These are phyloP conservation scores for Leishmania amazonensis DNA, from an alignment of 208 protist species.

Conservation along the genomic window DNA sequence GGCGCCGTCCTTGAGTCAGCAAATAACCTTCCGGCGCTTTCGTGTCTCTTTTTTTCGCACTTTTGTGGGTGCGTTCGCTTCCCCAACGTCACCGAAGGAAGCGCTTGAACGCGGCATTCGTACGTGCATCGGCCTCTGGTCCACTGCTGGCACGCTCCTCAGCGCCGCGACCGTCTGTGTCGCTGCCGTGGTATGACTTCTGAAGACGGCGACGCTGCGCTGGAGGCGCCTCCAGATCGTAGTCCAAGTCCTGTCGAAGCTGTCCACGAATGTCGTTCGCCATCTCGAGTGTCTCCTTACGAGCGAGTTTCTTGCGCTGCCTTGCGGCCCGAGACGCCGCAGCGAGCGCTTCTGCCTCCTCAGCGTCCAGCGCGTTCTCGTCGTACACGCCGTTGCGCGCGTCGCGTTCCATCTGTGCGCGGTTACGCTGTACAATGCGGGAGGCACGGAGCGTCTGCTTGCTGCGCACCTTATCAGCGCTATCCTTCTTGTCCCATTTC, in stretches of 20 bases:
- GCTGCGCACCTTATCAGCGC: slow-evolving; percentile 84
- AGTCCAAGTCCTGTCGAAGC: slow-evolving; percentile 18
- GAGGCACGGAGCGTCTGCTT: slow-evolving; percentile 87
- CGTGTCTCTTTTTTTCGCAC: neutral
- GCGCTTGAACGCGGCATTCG: slow-evolving; percentile 49
- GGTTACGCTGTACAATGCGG: slow-evolving; percentile 59
- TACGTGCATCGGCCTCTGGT: slow-evolving; percentile 6
- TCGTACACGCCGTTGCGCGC: slow-evolving; percentile 54
- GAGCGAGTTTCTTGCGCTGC: slow-evolving; percentile 36
- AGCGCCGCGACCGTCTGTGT: neutral
- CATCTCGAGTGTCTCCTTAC: slow-evolving; percentile 28
- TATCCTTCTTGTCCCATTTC: slow-evolving; percentile 92
- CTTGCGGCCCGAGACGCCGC: slow-evolving; percentile 29
- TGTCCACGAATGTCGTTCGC: slow-evolving; percentile 64
- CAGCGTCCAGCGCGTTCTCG: slow-evolving; percentile 49
- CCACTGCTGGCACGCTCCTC: neutral
- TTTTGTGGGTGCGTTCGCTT: neutral
- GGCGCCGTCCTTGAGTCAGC: neutral
- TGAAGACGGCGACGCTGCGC: slow-evolving; percentile 3
- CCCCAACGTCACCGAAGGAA: slow-evolving; percentile 29
- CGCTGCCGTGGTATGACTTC: neutral
- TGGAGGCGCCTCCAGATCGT: slow-evolving; percentile 9
- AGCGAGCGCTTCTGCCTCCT: slow-evolving; percentile 40
- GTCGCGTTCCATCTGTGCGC: slow-evolving; percentile 43
- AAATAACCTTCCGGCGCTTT: neutral